Evolutionary conservation across 805 yeast species (phyloP), one percentile per base, ranked within the genome.

Genomic region (Zygosaccharomyces kombuchaensis): DNA sequence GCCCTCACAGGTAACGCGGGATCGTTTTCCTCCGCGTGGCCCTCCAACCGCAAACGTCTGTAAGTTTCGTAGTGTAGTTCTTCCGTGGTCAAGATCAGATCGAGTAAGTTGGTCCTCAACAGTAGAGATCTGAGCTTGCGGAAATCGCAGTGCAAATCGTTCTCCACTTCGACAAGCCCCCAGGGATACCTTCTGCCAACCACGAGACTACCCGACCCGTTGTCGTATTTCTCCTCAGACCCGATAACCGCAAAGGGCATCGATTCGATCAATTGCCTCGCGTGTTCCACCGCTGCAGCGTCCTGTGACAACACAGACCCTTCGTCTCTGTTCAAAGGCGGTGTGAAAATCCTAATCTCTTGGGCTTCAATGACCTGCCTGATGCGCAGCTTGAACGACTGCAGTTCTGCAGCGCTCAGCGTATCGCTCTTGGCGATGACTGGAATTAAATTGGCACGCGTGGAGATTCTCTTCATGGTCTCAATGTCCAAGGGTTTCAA

Each of bases 241-340:
- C 91, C 90, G 63, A 85, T 77, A 10, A 89, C 68, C 2, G 96
- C 88, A 70, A 86, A 86, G 29, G 96, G 97, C 89, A 87, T 83
- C 21, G 85, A 73, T 60, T 82, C 90, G 59, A 84, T 84, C 62
- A 84, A 72, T 66, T 81, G 88, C 63, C 84, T 84, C 14, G 89
- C 82, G 65, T 84, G 91, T 59, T 84, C 91, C 34, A 86, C 78
- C 36, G 86, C 78, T 9, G 88, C 87, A 30, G 77, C 79, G 62
- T 84, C 90, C 58, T 48, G 55, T 34, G 50, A 50, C 29, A 34
- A 29, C 16, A 46, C 53, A 27, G 55, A 43, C 13, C 50, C 55
- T 17, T 40, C 40, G 16, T 38, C 46, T 27, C 47, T 48, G 38
- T 85, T 90, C 61, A 85, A 77, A 26, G 95, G 91, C 19, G 95